Percentiles rank a stretch among this genome's conserved stretches.
phyloP scores from a whole-genome alignment of 768 basidiomycete species.

The Macrolepiota fuliginosa region DNA sequence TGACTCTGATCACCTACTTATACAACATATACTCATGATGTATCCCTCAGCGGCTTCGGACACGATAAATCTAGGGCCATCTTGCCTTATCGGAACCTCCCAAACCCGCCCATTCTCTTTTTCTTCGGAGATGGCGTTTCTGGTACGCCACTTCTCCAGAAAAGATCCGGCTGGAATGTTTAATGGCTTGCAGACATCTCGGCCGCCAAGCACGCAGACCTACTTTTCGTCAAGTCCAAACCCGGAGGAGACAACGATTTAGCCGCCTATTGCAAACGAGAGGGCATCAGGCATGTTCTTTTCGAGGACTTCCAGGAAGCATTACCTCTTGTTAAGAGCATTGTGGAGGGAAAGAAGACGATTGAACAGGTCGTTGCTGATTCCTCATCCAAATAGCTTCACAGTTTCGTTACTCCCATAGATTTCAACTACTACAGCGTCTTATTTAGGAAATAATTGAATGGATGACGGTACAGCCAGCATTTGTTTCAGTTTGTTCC shows the following conservation, averaged over 20 bases:
- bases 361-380: slow-evolving; percentile 43
- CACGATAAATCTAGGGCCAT: slow-evolving; percentile 98
- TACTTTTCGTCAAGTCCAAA: slow-evolving; percentile 92
- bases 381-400: background rate
- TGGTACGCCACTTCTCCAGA: slow-evolving; percentile 43
- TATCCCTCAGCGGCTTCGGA: slow-evolving; percentile 64
- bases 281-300: slow-evolving; percentile 75
- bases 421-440: background rate
- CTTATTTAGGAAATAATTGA: background rate
- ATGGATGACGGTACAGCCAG: background rate
- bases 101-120: slow-evolving; percentile 76
- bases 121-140: slow-evolving; percentile 99
- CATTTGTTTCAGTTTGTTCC: background rate
- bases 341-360: slow-evolving; percentile 71
- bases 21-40: background rate
- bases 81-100: slow-evolving; percentile 77
- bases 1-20: slow-evolving; percentile 24
- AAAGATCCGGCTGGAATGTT: background rate
- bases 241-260: slow-evolving; percentile 82
- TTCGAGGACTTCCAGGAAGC: slow-evolving; percentile 73
- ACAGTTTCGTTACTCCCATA: background rate
- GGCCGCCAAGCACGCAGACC: slow-evolving; percentile 88
- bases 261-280: slow-evolving; percentile 73
- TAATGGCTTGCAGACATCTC: slow-evolving; percentile 66
- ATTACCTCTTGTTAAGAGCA: slow-evolving; percentile 53